phyloP scores from a whole-genome alignment of 2,329 filamentous ascomycete species.

The Phyllosticta capitalensis region DNA sequence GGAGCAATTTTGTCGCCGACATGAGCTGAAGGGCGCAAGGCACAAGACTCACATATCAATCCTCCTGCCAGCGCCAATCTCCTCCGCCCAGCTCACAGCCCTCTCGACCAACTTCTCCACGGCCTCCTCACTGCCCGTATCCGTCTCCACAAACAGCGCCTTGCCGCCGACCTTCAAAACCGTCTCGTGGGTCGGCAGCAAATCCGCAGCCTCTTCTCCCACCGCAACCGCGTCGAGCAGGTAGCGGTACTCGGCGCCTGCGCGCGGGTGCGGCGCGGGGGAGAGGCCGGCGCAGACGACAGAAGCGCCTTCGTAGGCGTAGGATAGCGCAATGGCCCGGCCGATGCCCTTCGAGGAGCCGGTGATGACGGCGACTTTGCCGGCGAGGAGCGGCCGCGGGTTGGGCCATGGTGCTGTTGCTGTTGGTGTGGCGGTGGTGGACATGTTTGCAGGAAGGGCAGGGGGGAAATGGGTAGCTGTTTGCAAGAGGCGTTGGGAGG shows the following conservation, averaged over 20 bases:
- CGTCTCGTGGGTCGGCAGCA: conserved; percentile 12
- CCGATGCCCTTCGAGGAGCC: conserved; percentile 25
- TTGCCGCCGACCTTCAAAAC: conserved; percentile 11
- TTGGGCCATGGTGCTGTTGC: not conserved
- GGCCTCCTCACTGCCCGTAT: conserved; percentile 19
- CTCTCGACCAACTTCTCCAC: conserved; percentile 15
- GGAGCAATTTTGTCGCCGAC: too few species aligned
- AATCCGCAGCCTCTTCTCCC: not conserved
- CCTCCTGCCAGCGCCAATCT: conserved; percentile 18
- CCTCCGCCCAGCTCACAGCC: conserved; percentile 14
- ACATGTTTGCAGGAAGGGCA: not conserved
- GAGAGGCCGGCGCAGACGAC: conserved; percentile 16
- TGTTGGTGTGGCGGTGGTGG: not conserved
- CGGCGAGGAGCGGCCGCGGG: not conserved
- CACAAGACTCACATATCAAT: conserved; percentile 20
- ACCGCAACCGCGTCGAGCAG: not conserved
- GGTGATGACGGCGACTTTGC: conserved; percentile 23
- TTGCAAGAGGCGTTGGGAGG: too few species aligned
- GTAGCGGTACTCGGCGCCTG: not conserved
- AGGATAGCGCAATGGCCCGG: conserved; percentile 16
- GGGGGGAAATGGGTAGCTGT: too few species aligned
- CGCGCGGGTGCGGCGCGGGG: not conserved
- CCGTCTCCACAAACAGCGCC: conserved; percentile 18
- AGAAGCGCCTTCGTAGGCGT: conserved; percentile 13
- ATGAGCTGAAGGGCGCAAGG: not conserved